phyloP scores from a whole-genome alignment of 768 basidiomycete species.

The Crassisporium funariophilum region DNA sequence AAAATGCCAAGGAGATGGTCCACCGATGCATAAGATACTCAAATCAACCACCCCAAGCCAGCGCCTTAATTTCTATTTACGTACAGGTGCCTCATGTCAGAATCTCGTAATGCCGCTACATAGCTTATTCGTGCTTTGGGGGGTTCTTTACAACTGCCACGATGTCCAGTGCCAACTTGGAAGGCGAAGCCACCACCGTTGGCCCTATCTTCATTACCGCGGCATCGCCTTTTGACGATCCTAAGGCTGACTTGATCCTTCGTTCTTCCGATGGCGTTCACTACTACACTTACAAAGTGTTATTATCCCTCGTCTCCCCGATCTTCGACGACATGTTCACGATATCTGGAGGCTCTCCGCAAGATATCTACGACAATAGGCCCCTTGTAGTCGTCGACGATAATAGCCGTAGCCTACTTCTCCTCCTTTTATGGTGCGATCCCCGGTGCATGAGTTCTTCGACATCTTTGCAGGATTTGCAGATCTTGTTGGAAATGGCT shows the following conservation, averaged over 20 bases:
- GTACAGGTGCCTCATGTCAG: no score
- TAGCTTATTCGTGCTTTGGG: no score
- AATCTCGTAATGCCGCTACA: no score
- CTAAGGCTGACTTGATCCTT: conserved; percentile 25
- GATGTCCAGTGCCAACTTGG: no score
- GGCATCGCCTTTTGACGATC: conserved; percentile 16
- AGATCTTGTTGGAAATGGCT: conserved; percentile 6
- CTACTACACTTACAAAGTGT: conserved; percentile 27
- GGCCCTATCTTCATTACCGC: no score
- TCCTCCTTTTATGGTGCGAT: conserved; percentile 16
- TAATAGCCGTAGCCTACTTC: conserved; percentile 9
- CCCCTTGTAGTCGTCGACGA: conserved; percentile 14
- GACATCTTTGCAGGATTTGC: conserved; percentile 4
- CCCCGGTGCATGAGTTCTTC: conserved; percentile 5
- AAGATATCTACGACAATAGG: conserved; percentile 8
- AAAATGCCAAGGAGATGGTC: no score
- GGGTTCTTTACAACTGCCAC: no score
- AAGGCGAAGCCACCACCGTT: no score
- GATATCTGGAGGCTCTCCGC: conserved; percentile 15
- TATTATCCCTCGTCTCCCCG: conserved; percentile 26
- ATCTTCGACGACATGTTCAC: conserved; percentile 33
- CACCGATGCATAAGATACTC: no score
- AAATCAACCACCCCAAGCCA: no score
- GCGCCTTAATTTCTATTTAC: no score
- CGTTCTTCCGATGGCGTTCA: conserved; percentile 31